phyloP scores from a whole-genome alignment of 2,329 filamentous ascomycete genomes.

The Chaetomium sp. region DNA sequence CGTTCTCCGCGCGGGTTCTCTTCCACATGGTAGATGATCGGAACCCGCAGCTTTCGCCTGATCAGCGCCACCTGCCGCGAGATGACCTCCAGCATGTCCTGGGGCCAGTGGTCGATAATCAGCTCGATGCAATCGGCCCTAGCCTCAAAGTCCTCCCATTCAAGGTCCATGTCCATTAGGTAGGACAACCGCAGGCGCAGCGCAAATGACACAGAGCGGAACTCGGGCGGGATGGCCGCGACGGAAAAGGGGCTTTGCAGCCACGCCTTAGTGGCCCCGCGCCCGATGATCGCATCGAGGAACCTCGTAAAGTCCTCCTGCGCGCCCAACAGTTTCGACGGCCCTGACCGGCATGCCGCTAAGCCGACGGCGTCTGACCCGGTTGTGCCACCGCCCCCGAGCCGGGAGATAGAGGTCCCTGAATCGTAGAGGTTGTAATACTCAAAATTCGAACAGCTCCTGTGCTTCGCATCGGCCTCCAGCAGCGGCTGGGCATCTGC shows the following conservation, averaged over 20 bases:
- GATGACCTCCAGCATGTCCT: slow-evolving; percentile 42
- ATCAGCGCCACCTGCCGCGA: slow-evolving; percentile 51
- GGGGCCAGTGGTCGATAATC: slow-evolving; percentile 51
- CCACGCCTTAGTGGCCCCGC: slow-evolving; percentile 44
- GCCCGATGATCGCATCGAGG: slow-evolving; percentile 51
- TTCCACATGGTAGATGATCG: slow-evolving; percentile 53
- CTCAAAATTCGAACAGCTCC: slow-evolving; percentile 61
- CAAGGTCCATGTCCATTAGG: slow-evolving; percentile 45
- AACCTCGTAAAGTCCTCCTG: slow-evolving; percentile 56
- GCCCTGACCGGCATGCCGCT: slow-evolving; percentile 36
- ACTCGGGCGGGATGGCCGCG: slow-evolving; percentile 51
- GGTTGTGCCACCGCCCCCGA: slow-evolving; percentile 1
- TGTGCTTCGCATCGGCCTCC: slow-evolving; percentile 48
- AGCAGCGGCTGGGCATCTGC: slow-evolving; percentile 52
- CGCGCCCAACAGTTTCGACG: slow-evolving; percentile 52
- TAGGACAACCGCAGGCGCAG: slow-evolving; percentile 56
- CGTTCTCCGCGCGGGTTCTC: slow-evolving; percentile 40
- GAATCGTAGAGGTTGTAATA: slow-evolving; percentile 60
- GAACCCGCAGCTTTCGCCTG: slow-evolving; percentile 48
- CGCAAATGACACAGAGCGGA: slow-evolving; percentile 53
- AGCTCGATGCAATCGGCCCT: slow-evolving; percentile 55
- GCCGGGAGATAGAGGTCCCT: slow-evolving; percentile 25
- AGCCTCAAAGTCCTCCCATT: slow-evolving; percentile 49
- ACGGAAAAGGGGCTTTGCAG: slow-evolving; percentile 56
- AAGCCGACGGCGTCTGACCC: slow-evolving; percentile 15